Evolutionary conservation across 179 eudicot species (phyloP).

Genomic region (Silene coronaria): DNA sequence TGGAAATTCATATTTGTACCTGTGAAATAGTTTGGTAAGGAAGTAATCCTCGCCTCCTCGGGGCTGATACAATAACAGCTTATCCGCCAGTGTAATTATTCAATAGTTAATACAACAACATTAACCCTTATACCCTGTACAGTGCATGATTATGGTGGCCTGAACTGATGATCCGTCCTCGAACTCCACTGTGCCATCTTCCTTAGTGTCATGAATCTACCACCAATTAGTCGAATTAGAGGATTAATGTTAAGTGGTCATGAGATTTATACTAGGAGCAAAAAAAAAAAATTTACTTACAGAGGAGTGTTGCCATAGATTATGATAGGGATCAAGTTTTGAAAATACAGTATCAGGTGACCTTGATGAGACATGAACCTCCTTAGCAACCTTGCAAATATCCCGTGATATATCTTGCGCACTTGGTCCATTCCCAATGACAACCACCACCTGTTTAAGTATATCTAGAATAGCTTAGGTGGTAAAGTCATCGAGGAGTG

Average conservation of each 20-base stretch:
- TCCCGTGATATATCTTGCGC: slow-evolving; percentile 55
- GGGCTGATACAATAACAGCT: too few relatives aligned
- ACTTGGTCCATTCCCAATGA: slow-evolving; percentile 62
- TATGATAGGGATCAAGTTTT: slow-evolving; percentile 24
- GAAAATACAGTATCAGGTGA: slow-evolving; percentile 23
- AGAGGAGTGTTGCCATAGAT: slow-evolving; percentile 40
- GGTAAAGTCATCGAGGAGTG: neutral
- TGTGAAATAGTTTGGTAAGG: slow-evolving; percentile 11
- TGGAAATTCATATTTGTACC: slow-evolving; percentile 40
- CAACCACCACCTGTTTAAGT: slow-evolving; percentile 44
- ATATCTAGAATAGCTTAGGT: neutral
- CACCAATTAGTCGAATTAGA: neutral
- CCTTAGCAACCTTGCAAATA: slow-evolving; percentile 44
- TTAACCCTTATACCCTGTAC: slow-evolving; percentile 33
- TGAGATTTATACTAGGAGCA: neutral
- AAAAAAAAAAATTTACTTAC: slow-evolving; percentile 19
- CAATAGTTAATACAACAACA: too few relatives aligned
- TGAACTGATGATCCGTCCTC: slow-evolving; percentile 34
- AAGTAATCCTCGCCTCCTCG: too few relatives aligned
- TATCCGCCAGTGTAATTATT: too few relatives aligned
- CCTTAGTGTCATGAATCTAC: slow-evolving; percentile 30
- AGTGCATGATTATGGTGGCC: slow-evolving; percentile 34
- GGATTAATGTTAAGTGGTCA: neutral
- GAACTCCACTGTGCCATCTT: slow-evolving; percentile 35
- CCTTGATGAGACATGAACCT: slow-evolving; percentile 64